Conservation (phyloP, 768 basidiomycete species). For the Russula virescens region DNA sequence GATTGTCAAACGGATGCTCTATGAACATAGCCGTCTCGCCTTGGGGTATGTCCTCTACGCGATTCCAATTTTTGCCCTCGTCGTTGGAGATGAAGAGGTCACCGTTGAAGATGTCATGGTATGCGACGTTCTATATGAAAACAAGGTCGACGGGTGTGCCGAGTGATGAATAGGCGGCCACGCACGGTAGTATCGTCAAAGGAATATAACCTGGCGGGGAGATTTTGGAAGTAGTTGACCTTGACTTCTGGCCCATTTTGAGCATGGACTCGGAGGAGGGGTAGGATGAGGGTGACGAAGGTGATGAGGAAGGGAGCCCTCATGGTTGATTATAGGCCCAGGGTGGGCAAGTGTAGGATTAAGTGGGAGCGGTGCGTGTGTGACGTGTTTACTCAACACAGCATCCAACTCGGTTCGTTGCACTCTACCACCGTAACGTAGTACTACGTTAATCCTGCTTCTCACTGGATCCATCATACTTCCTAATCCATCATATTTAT, state of each 20-base stretch:
- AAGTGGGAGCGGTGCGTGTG: not conserved
- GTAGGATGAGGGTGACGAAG: conserved; percentile 8
- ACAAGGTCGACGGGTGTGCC: not conserved
- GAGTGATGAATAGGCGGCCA: conserved; percentile 12
- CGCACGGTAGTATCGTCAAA: conserved; percentile 88
- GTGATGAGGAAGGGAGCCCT: not conserved
- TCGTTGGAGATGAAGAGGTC: conserved; percentile 74
- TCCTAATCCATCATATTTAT: too few species aligned
- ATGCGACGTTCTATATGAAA: conserved; percentile 54
- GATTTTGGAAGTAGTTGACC: conserved; percentile 56
- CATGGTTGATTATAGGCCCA: conserved; percentile 10
- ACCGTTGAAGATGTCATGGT: conserved; percentile 67
- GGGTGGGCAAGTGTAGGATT: not conserved
- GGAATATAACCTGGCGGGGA: conserved; percentile 77
- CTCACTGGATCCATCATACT: too few species aligned
- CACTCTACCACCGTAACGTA: too few species aligned
- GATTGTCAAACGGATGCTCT: conserved; percentile 80
- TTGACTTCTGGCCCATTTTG: conserved; percentile 21
- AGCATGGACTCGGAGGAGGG: conserved; percentile 6
- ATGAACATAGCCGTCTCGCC: conserved; percentile 68
- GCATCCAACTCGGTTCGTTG: too few species aligned
- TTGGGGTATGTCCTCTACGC: conserved; percentile 44
- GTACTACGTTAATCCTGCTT: too few species aligned
- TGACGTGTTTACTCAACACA: too few species aligned
- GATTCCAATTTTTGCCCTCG: conserved; percentile 74